Evolutionary conservation across 768 basidiomycete genomes (phyloP).

Genomic region (Leccinum rimulosum): DNA sequence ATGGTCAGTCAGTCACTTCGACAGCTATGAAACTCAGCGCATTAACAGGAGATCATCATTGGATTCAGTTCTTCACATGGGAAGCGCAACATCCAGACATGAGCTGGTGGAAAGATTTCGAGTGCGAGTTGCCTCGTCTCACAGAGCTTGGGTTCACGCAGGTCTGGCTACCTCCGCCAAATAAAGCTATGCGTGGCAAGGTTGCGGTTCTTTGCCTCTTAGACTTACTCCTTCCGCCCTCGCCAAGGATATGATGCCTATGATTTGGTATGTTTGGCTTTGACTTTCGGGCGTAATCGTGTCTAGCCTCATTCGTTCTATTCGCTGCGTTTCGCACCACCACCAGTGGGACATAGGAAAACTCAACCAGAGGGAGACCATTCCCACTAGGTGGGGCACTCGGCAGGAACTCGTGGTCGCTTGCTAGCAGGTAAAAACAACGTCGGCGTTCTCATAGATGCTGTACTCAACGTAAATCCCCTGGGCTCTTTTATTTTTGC

Average conservation of each 20-base stretch:
- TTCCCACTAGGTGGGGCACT: slow-evolving; percentile 83
- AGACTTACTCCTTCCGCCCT: slow-evolving; percentile 5
- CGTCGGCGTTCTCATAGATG: slow-evolving; percentile 79
- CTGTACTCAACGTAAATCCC: slow-evolving; percentile 75
- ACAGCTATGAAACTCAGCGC: not conserved
- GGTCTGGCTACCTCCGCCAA: slow-evolving; percentile 81
- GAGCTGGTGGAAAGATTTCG: slow-evolving; percentile 83
- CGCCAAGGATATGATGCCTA: slow-evolving; percentile 87
- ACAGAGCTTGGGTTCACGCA: slow-evolving; percentile 73
- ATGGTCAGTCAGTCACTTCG: slow-evolving; percentile 50
- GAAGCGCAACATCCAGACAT: slow-evolving; percentile 51
- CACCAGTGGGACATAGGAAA: slow-evolving; percentile 84
- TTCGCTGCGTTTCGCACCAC: not conserved
- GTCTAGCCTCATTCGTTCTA: not conserved
- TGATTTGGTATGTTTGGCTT: slow-evolving; percentile 57
- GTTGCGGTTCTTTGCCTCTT: slow-evolving; percentile 30
- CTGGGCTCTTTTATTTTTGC: not conserved
- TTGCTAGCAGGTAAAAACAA: slow-evolving; percentile 67
- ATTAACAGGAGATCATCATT: not conserved
- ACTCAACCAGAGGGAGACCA: slow-evolving; percentile 71
- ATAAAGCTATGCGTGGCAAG: slow-evolving; percentile 62
- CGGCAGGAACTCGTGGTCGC: slow-evolving; percentile 74
- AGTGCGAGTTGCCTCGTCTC: slow-evolving; percentile 59
- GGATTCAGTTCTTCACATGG: slow-evolving; percentile 90
- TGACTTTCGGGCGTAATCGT: not conserved